Evolutionary conservation across 768 basidiomycete genomes (phyloP).

Genomic region (Macrolepiota albuminosa): DNA sequence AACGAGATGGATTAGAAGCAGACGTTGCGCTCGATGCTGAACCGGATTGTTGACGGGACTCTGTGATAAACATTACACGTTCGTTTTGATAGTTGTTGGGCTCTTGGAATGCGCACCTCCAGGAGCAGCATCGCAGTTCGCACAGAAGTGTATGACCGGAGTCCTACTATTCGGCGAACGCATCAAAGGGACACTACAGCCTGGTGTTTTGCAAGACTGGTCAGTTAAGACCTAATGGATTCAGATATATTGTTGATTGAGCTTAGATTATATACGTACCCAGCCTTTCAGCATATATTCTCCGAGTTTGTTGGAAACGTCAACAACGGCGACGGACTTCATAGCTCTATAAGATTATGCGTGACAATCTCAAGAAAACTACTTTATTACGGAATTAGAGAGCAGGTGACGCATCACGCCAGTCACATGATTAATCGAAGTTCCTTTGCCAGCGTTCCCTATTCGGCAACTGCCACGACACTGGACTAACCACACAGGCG

Average conservation of each 20-base stretch:
- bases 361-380: background rate
- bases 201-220: slow-evolving; percentile 47
- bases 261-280: slow-evolving; percentile 34
- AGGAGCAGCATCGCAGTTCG: slow-evolving; percentile 47
- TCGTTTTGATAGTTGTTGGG: background rate
- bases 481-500: background rate
- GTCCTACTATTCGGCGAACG: slow-evolving; percentile 54
- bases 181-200: slow-evolving; percentile 68
- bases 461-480: slow-evolving; percentile 27
- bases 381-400: background rate
- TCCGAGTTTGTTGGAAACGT: slow-evolving; percentile 60
- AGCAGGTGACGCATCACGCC: background rate
- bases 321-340: slow-evolving; percentile 36
- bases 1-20: slow-evolving; percentile 48
- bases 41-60: slow-evolving; percentile 18
- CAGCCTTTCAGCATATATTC: slow-evolving; percentile 76
- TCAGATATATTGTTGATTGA: background rate
- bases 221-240: slow-evolving; percentile 57
- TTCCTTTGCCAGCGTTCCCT: background rate
- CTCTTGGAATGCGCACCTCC: slow-evolving; percentile 9
- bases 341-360: slow-evolving; percentile 23
- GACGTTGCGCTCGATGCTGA: slow-evolving; percentile 40
- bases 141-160: slow-evolving; percentile 53
- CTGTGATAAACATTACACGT: slow-evolving; percentile 8
- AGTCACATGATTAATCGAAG: slow-evolving; percentile 4